Percentiles rank a stretch among this genome's conserved stretches.
Conservation (phyloP, 75 land plant species). For the Pinus tabuliformis region DNA sequence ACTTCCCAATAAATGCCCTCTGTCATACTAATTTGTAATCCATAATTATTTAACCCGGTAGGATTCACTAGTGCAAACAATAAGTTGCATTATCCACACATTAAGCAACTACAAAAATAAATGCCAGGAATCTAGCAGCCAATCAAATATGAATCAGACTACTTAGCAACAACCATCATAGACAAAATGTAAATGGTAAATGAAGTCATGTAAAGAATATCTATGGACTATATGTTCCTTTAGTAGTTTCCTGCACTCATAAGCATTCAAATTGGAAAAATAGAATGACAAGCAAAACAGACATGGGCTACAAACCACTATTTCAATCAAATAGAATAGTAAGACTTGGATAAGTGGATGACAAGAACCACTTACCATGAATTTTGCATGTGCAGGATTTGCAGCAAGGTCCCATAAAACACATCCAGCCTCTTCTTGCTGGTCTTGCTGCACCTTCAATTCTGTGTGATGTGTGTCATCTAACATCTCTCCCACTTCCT, state of each 20-base stretch:
- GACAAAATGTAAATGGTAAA: neutral
- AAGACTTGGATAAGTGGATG: neutral
- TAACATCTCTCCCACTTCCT: slow-evolving; percentile 1
- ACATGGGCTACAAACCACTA: too few species aligned
- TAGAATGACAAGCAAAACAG: too few species aligned
- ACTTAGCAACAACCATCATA: neutral
- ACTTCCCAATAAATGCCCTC: neutral
- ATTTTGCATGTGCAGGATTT: slow-evolving; percentile 60
- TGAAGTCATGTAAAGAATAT: neutral
- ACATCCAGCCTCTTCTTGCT: slow-evolving; percentile 88
- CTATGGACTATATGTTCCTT: neutral
- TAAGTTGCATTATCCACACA: neutral
- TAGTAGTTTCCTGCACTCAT: too few species aligned
- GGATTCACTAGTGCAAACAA: neutral
- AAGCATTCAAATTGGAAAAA: too few species aligned
- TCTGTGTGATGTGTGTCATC: slow-evolving; percentile 4
- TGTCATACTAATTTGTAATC: neutral
- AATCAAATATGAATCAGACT: neutral
- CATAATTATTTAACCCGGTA: neutral
- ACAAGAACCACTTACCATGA: slow-evolving; percentile 56
- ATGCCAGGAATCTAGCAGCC: neutral
- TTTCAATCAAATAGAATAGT: too few species aligned
- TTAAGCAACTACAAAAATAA: neutral
- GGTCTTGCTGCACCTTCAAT: slow-evolving; percentile 31
- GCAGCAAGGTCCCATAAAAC: slow-evolving; percentile 96